Percentiles rank a stretch among this genome's conserved stretches.
phyloP scores from a whole-genome alignment of 139 green algal genomes.

The Chlamydomonas incerta region DNA sequence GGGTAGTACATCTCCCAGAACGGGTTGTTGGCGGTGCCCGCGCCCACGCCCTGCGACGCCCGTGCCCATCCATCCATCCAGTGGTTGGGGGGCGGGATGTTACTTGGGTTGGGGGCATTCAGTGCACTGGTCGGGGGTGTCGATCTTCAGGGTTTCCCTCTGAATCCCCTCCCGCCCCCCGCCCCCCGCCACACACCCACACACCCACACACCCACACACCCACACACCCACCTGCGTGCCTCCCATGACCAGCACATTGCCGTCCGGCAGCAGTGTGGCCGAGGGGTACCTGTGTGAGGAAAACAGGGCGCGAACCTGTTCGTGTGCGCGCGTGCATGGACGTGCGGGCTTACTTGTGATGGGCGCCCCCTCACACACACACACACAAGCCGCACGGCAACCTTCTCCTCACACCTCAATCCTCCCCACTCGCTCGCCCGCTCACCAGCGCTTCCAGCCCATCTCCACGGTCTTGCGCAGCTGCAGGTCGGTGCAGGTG shows the following conservation, averaged over 20 bases:
- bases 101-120: too few species aligned
- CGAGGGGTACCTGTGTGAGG: conserved; percentile 33
- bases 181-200: neutral
- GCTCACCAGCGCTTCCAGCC: neutral
- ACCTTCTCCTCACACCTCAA: neutral
- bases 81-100: too few species aligned
- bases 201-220: neutral
- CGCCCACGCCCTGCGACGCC: conserved; percentile 33
- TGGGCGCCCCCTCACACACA: too few species aligned
- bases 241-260: conserved; percentile 49
- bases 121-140: too few species aligned
- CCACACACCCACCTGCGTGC: conserved; percentile 31
- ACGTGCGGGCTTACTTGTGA: too few species aligned
- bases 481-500: neutral
- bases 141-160: neutral
- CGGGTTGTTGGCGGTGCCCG: conserved; percentile 33
- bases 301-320: too few species aligned
- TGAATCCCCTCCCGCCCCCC: neutral
- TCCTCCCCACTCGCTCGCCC: too few species aligned
- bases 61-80: too few species aligned
- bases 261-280: conserved; percentile 38
- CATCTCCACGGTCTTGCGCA: conserved; percentile 34
- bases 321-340: too few species aligned
- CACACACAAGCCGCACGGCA: too few species aligned
- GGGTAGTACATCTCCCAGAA: conserved; percentile 46